phyloP scores from a whole-genome alignment of 2,329 filamentous ascomycete genomes.

The Fusarium illudens region DNA sequence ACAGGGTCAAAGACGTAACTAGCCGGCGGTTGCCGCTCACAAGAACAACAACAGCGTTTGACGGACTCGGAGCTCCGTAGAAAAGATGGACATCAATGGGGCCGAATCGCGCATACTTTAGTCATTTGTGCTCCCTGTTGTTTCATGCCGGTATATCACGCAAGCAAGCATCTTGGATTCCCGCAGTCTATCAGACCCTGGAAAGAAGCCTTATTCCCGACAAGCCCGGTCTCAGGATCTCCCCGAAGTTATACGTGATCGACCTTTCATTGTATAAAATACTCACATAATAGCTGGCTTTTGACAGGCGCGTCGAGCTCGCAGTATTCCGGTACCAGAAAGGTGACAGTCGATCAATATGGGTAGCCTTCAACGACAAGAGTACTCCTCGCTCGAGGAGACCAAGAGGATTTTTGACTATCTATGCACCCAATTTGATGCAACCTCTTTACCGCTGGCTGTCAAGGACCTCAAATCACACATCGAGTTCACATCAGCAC shows the following conservation, averaged over 20 bases:
- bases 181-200: not conserved
- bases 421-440: conserved; percentile 39
- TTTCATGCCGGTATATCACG: not conserved
- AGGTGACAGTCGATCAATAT: conserved; percentile 1
- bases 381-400: conserved; percentile 36
- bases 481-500: conserved; percentile 47
- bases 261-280: conserved; percentile 19
- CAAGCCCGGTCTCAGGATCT: not conserved
- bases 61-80: not conserved
- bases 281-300: conserved; percentile 6
- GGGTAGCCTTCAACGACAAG: conserved; percentile 20
- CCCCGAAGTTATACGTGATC: conserved; percentile 6
- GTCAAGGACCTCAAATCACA: conserved; percentile 35
- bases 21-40: not conserved
- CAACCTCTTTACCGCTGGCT: conserved; percentile 42
- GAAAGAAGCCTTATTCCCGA: conserved; percentile 4
- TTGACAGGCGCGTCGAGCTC: not conserved
- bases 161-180: not conserved
- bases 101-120: not conserved
- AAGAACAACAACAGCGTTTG: not conserved
- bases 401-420: conserved; percentile 33
- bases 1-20: not conserved
- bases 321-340: not conserved
- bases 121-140: not conserved
- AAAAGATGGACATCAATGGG: not conserved